phyloP scores from a whole-genome alignment of 352 stramenopile species.

The Phytophthora parvispora region DNA sequence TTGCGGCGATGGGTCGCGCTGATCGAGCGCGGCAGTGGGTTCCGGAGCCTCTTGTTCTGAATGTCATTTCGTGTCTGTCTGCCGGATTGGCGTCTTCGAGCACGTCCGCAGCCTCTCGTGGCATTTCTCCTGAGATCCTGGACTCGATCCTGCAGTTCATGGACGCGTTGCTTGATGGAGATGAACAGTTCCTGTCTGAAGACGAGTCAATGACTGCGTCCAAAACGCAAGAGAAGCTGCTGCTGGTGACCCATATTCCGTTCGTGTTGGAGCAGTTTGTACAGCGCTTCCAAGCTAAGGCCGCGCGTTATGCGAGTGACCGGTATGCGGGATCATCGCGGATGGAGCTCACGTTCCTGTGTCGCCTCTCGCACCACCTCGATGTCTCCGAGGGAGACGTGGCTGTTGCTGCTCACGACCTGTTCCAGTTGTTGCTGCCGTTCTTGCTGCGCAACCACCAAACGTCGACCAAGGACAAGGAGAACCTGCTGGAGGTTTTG shows the following conservation, averaged over 20 bases:
- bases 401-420: constrained; percentile 61
- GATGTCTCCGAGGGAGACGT: constrained; percentile 44
- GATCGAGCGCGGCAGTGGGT: constrained; percentile 52
- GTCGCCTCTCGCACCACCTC: constrained; percentile 77
- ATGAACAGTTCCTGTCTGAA: constrained; percentile 48
- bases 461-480: constrained; percentile 76
- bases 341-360: constrained; percentile 87
- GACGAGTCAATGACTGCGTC: constrained; percentile 22
- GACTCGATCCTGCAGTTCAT: constrained; percentile 83
- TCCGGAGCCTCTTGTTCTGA: constrained; percentile 44
- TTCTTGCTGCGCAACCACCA: constrained; percentile 89
- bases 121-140: constrained; percentile 76
- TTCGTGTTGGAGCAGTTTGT: constrained; percentile 88
- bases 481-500: constrained; percentile 86
- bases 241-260: constrained; percentile 81
- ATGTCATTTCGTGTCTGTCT: constrained; percentile 76
- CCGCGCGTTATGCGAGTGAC: constrained; percentile 77
- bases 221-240: constrained; percentile 3
- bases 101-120: constrained; percentile 39
- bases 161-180: constrained; percentile 79
- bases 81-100: constrained; percentile 52
- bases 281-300: constrained; percentile 83
- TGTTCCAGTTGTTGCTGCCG: constrained; percentile 89
- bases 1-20: constrained; percentile 70
- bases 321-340: constrained; percentile 84